Evolutionary conservation across 129 eudicot species (phyloP).

Genomic region (Deinandra increscens): DNA sequence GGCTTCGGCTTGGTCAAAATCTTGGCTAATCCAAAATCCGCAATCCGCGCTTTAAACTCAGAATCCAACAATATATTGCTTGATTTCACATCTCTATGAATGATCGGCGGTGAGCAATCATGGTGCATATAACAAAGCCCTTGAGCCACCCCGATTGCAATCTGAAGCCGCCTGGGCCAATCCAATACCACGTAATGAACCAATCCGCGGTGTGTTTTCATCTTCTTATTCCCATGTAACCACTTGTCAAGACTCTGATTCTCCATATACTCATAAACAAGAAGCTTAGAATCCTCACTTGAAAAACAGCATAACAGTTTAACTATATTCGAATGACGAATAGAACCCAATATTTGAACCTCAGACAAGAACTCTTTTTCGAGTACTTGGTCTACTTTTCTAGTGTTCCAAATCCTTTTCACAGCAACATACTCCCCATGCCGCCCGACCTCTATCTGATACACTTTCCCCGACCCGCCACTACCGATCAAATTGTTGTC

Average conservation of each 20-base stretch:
- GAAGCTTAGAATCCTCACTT: constrained; percentile 76
- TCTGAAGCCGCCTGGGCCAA: constrained; percentile 72
- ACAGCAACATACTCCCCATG: constrained; percentile 69
- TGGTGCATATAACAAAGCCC: constrained; percentile 87
- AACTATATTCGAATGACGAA: constrained; percentile 80
- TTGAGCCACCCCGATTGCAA: constrained; percentile 76
- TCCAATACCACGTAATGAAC: constrained; percentile 40
- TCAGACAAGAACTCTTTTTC: constrained; percentile 80
- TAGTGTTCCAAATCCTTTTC: constrained; percentile 62
- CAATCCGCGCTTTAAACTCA: constrained; percentile 61
- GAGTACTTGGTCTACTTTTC: constrained; percentile 38
- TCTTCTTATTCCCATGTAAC: constrained; percentile 66
- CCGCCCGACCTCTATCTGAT: constrained; percentile 49
- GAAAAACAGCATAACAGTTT: constrained; percentile 81
- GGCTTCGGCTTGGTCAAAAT: constrained; percentile 51
- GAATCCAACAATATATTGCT: constrained; percentile 73
- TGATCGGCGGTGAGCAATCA: constrained; percentile 63
- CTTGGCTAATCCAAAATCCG: constrained; percentile 82
- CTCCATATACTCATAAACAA: constrained; percentile 92
- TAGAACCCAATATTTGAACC: constrained; percentile 74
- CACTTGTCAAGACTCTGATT: constrained; percentile 87
- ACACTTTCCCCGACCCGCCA: constrained; percentile 96
- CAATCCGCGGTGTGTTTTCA: constrained; percentile 24
- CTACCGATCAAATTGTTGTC: constrained; percentile 64
- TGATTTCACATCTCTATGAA: constrained; percentile 79